Base-by-base conservation (phyloP, 2,329 filamentous ascomycete genomes). In the Colletotrichum eleusines region DNA sequence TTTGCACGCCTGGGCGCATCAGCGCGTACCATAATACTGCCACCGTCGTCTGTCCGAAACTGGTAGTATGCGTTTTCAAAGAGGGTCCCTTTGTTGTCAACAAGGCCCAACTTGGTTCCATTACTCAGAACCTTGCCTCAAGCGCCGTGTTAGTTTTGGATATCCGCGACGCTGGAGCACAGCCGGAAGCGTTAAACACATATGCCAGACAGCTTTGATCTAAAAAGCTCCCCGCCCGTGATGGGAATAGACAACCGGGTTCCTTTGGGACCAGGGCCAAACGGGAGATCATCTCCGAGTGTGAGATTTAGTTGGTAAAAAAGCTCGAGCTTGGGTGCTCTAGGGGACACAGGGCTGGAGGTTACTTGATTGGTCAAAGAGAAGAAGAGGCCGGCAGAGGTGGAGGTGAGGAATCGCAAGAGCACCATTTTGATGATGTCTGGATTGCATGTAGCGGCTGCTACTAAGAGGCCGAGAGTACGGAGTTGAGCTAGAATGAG, bases 1-100 rank as follows among this genome's bases (percentile, higher is more conserved):
- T 46, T 9, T 62, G 61, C 4, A 38, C 12, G 2, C 54, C 26
- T 0, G 46, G 53, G 0, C 61, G n/a, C 66, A 5, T 14, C 20
- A 6, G 42, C 23, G 26, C 40, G 61, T 1, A 54, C 61, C 23
- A 69, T 40, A 1, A 69, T 69, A 9, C 54, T 65, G 23, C 46
- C 66, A 7, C 38, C 53, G 38, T 69, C 61, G 5, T 58, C 28
- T 2, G 66, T 69, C 20, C 60, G 61, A 6, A 65, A 65, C 7
- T 69, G 53, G 6, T 64, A 65, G 5, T 53, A 18, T 0, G 61
- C 58, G 38, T 65, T 38, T 0, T 46, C 66, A 3, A 38, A 23
- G 46, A 69, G 66, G 1, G 54, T 48, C 6, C 62, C 61, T 7
- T 31, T 57, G 28, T 18, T 28, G 5, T 66, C 62, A 14, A 66